These are phyloP conservation scores for Pseudoperonospora humuli DNA, from an alignment of 352 stramenopile species.

Conservation along the genomic window DNA sequence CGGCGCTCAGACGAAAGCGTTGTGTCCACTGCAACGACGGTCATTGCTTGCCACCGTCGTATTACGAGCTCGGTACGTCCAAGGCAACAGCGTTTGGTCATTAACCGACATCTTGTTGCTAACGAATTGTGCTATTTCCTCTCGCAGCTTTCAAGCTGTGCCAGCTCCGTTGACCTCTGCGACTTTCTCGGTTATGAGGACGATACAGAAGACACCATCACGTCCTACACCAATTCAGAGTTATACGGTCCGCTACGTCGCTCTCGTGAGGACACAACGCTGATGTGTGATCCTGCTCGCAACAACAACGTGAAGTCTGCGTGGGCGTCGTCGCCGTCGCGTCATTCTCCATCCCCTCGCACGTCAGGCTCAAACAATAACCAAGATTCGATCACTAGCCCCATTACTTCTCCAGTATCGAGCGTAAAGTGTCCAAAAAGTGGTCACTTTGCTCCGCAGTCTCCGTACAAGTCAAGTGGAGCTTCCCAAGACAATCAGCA, in stretches of 20 bases:
- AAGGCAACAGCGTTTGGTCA: not conserved
- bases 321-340: too few relatives aligned
- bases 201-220: slow-evolving; percentile 22
- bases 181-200: slow-evolving; percentile 58
- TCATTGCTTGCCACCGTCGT: slow-evolving; percentile 43
- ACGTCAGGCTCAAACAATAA: too few relatives aligned
- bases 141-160: slow-evolving; percentile 17
- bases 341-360: too few relatives aligned
- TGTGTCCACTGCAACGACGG: slow-evolving; percentile 50
- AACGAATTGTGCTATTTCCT: slow-evolving; percentile 1
- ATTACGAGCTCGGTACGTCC: slow-evolving; percentile 48
- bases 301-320: slow-evolving; percentile 3
- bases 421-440: too few relatives aligned
- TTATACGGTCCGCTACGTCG: slow-evolving; percentile 25
- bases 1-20: slow-evolving; percentile 43
- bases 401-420: too few relatives aligned
- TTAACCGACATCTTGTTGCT: not conserved
- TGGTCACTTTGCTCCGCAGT: too few relatives aligned
- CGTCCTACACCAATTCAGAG: slow-evolving; percentile 32
- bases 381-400: too few relatives aligned
- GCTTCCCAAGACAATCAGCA: too few relatives aligned
- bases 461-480: too few relatives aligned
- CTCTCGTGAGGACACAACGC: slow-evolving; percentile 17
- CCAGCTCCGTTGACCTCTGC: slow-evolving; percentile 34
- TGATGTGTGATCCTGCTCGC: slow-evolving; percentile 12